These are phyloP conservation scores for Stagonosporopsis rhizophila DNA, from an alignment of 2,329 filamentous ascomycete species.

Conservation along the genomic window DNA sequence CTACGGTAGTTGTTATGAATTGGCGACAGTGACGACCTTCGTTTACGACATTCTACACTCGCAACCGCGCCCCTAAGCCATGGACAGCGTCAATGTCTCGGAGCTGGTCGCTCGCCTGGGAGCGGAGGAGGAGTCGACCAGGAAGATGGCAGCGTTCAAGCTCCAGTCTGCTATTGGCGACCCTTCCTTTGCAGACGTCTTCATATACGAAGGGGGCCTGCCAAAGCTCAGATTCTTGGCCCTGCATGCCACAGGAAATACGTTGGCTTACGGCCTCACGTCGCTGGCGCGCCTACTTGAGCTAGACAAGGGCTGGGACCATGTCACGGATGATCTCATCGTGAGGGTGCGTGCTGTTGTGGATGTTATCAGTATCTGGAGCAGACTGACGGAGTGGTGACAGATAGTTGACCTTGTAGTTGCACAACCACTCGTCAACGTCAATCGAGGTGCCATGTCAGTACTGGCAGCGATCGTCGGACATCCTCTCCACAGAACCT, in stretches of 20 bases:
- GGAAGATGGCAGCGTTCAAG: slow-evolving; percentile 99
- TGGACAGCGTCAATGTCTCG: slow-evolving; percentile 64
- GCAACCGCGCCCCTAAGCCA: slow-evolving; percentile 38
- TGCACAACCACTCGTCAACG: slow-evolving; percentile 94
- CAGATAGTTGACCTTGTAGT: slow-evolving; percentile 90
- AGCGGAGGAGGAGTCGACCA: slow-evolving; percentile 81
- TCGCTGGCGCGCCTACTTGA: slow-evolving; percentile 87
- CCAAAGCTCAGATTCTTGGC: slow-evolving; percentile 81
- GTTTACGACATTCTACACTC: not conserved
- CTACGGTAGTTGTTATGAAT: slow-evolving; percentile 24
- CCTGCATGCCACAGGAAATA: slow-evolving; percentile 87
- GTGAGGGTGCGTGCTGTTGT: slow-evolving; percentile 60
- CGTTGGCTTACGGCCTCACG: slow-evolving; percentile 91
- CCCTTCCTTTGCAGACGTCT: slow-evolving; percentile 94
- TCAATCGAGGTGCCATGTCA: slow-evolving; percentile 94
- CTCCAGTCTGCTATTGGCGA: slow-evolving; percentile 95
- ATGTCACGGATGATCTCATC: slow-evolving; percentile 76
- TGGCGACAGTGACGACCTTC: slow-evolving; percentile 3
- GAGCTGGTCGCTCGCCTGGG: slow-evolving; percentile 66
- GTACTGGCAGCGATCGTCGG: slow-evolving; percentile 93
- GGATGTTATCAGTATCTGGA: not conserved
- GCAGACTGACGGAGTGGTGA: slow-evolving; percentile 17
- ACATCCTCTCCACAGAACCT: slow-evolving; percentile 69
- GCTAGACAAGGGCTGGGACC: slow-evolving; percentile 97
- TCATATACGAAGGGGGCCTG: slow-evolving; percentile 88